A percentile compares a stretch with the other conserved stretches of the same genome.
These are phyloP conservation scores for Penicillium manginii DNA, from an alignment of 495 filamentous ascomycete species.

Conservation along the genomic window DNA sequence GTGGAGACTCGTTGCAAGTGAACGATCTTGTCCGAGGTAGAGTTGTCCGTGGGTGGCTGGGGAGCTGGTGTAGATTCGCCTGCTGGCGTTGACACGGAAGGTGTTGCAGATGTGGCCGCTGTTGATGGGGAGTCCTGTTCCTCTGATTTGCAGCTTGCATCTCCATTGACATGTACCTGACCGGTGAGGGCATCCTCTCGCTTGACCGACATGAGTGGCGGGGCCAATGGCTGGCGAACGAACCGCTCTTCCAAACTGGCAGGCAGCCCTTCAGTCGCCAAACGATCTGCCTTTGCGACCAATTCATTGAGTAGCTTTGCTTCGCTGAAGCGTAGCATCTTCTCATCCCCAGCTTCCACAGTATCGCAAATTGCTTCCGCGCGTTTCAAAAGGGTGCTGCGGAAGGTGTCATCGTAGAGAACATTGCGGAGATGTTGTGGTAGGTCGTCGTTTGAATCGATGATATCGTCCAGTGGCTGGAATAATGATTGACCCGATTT, in stretches of 20 bases:
- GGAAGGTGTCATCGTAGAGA: slow-evolving; percentile 51
- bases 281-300: slow-evolving; percentile 69
- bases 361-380: slow-evolving; percentile 74
- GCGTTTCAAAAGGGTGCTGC: slow-evolving; percentile 47
- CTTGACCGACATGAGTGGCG: slow-evolving; percentile 69
- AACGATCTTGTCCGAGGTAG: slow-evolving; percentile 52
- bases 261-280: slow-evolving; percentile 68
- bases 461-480: slow-evolving; percentile 77
- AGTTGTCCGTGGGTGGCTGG: slow-evolving; percentile 31
- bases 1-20: slow-evolving; percentile 73
- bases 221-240: slow-evolving; percentile 72
- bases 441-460: slow-evolving; percentile 65
- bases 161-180: slow-evolving; percentile 17
- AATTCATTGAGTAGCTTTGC: slow-evolving; percentile 70
- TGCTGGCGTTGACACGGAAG: slow-evolving; percentile 47
- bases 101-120: slow-evolving; percentile 42
- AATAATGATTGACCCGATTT: slow-evolving; percentile 59
- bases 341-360: slow-evolving; percentile 79
- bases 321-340: slow-evolving; percentile 76
- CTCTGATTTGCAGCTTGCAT: slow-evolving; percentile 34
- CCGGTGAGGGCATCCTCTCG: slow-evolving; percentile 42
- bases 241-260: slow-evolving; percentile 85
- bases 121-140: slow-evolving; percentile 39
- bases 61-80: slow-evolving; percentile 39
- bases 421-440: slow-evolving; percentile 61